phyloP scores from a whole-genome alignment of 345 rosid genomes.

The Pelargonium nanum region DNA sequence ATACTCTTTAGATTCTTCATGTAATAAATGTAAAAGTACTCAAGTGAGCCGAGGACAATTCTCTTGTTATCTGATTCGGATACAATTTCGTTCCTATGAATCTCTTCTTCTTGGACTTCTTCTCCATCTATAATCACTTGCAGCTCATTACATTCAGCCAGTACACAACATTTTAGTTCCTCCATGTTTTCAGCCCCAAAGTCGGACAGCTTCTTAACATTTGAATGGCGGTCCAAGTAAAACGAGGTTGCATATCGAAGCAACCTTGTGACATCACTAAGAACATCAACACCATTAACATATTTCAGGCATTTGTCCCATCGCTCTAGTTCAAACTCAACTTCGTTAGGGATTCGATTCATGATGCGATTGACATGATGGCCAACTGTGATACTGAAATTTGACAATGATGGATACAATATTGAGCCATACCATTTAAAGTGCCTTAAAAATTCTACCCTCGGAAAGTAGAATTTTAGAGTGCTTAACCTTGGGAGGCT shows the following conservation, averaged over 20 bases:
- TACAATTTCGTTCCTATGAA: background rate
- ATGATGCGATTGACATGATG: constrained; percentile 14
- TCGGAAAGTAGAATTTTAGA: background rate
- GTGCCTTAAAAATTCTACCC: background rate
- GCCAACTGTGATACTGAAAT: constrained; percentile 16
- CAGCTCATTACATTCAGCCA: constrained; percentile 19
- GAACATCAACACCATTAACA: constrained; percentile 14
- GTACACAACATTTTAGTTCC: constrained; percentile 16
- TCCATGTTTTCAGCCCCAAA: constrained; percentile 14
- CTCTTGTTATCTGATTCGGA: background rate
- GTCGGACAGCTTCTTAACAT: constrained; percentile 10
- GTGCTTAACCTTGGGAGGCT: background rate
- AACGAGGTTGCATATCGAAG: constrained; percentile 14
- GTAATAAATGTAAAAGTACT: background rate
- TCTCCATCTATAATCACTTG: constrained; percentile 11
- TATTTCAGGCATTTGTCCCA: constrained; percentile 16
- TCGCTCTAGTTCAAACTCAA: constrained; percentile 5
- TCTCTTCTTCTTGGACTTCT: background rate
- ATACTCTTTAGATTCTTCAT: background rate
- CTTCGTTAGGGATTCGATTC: constrained; percentile 14
- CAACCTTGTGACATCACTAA: background rate
- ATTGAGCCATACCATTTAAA: background rate
- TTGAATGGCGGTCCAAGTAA: constrained; percentile 17
- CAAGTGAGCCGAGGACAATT: background rate
- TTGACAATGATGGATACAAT: constrained; percentile 1